Conservation (phyloP, 371 early-diverging fungal genomes). For the Zancudomyces culisetae region DNA sequence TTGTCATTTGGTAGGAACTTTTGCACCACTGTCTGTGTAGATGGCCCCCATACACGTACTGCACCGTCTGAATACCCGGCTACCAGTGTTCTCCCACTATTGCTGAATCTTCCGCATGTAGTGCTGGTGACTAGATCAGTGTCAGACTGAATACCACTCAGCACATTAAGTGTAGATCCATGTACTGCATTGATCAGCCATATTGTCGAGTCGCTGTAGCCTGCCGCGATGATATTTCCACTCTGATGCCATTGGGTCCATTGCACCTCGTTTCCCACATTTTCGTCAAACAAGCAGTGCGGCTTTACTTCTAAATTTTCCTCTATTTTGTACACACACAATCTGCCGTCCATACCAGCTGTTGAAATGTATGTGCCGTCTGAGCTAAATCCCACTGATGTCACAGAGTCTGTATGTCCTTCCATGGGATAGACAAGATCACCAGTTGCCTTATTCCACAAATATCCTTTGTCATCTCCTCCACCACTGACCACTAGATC, state of each 20-base stretch:
- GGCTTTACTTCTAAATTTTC: constrained; percentile 12
- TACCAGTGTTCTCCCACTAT: constrained; percentile 72
- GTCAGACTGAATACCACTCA: constrained; percentile 73
- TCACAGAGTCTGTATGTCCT: constrained; percentile 77
- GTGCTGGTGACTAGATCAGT: too few species aligned
- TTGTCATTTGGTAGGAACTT: constrained; percentile 48
- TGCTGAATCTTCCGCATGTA: constrained; percentile 73
- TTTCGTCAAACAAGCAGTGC: constrained; percentile 24
- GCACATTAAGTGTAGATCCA: constrained; percentile 82
- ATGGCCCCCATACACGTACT: constrained; percentile 85
- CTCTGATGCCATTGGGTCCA: constrained; percentile 94
- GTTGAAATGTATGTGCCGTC: constrained; percentile 76
- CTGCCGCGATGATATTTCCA: constrained; percentile 75
- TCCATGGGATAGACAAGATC: constrained; percentile 32
- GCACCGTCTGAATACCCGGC: constrained; percentile 70
- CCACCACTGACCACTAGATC: constrained; percentile 55
- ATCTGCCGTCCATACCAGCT: constrained; percentile 90
- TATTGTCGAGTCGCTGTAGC: constrained; percentile 66
- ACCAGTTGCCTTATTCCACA: constrained; percentile 77
- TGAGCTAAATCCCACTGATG: constrained; percentile 57
- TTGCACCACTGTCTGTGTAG: constrained; percentile 42
- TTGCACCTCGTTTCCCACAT: constrained; percentile 82
- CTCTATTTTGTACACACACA: constrained; percentile 64
- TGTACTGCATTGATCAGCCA: constrained; percentile 91
- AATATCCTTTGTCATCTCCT: constrained; percentile 78